Evolutionary conservation across 371 early-diverging fungal genomes (phyloP).

Genomic region (Apophysomyces ossiformis): DNA sequence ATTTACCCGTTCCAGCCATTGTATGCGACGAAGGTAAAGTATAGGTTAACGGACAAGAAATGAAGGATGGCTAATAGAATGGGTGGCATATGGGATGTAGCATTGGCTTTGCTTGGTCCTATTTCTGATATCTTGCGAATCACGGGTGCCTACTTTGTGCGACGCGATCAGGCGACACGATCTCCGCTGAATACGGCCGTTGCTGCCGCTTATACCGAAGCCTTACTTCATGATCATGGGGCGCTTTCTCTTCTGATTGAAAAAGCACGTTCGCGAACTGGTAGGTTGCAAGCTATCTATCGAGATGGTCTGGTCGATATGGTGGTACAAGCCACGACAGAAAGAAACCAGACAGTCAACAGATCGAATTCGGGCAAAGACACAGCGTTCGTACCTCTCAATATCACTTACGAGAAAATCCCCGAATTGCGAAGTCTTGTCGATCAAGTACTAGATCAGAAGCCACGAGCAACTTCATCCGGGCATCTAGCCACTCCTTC

Average conservation of each 20-base stretch:
- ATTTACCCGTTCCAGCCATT: constrained; percentile 53
- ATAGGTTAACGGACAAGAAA: too few species aligned
- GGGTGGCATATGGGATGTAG: constrained; percentile 16
- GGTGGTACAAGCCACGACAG: constrained; percentile 48
- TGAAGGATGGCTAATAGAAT: too few species aligned
- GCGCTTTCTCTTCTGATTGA: constrained; percentile 52
- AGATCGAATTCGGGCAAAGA: constrained; percentile 23
- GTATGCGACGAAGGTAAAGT: constrained; percentile 51
- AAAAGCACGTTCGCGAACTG: constrained; percentile 51
- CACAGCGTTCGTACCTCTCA: constrained; percentile 45
- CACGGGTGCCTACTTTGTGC: constrained; percentile 52
- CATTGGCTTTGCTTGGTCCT: constrained; percentile 48
- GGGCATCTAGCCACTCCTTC: constrained; percentile 10
- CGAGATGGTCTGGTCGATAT: constrained; percentile 51
- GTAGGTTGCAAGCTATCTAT: constrained; percentile 42
- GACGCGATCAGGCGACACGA: constrained; percentile 40
- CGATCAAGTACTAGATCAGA: constrained; percentile 56
- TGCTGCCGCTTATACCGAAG: constrained; percentile 51
- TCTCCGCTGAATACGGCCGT: constrained; percentile 53
- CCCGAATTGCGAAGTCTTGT: constrained; percentile 50
- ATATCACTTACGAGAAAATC: constrained; percentile 55
- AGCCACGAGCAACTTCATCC: constrained; percentile 25
- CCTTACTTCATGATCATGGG: constrained; percentile 47
- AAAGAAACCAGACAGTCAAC: constrained; percentile 33
- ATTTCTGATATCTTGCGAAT: constrained; percentile 55